Evolutionary conservation across 495 filamentous ascomycete species (phyloP), one percentile per base, ranked within the genome.

Genomic region (Penicillium canariense): DNA sequence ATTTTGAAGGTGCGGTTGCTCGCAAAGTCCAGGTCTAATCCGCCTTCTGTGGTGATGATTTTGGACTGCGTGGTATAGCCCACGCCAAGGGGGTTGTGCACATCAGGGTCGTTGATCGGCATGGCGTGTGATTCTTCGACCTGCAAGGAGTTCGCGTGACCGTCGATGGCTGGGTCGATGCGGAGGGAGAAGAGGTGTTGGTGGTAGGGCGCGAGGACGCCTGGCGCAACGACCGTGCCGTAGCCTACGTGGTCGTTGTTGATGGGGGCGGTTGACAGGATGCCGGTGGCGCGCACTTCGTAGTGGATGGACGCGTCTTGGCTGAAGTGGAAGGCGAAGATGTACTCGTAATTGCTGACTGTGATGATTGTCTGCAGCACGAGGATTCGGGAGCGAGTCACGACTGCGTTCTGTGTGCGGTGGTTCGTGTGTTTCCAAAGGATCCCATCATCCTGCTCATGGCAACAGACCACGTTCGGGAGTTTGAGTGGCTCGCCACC

Each of bases 111-210:
- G 11, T 79, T 76, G 38, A 86, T 75, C 4, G 89, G 84, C 74
- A 90, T 81, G 2, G 88, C 67, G 61, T 85, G 73, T 0, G 86
- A 81, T 59, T 92, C 87, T 50, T 90, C 87, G 62, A 83, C 81
- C 14, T 81, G 78, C 11, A 91, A 64, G 1, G 83, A 77, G 68
- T 91, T 92, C 20, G 69, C 58, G 46, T 81, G 77, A 1, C 91
- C 93, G 51, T 89, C 91, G 43, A 96, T 75, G 38, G 81, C 78
- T 0, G 92, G 91, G 68, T 96, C 91, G 6, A 96, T 81, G 20
- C 92, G 89, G 0, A 96, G 83, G 17, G 81, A 88, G 75, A 97
- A 94, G 54, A 96, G 85, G 69, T 97, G 92, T 61, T 96, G 92
- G 61, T 96, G 92, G 58, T 87, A 80, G 45, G 83, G 73, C 0